Evolutionary conservation across 2,329 filamentous ascomycete species (phyloP), one percentile per base, ranked within the genome.

Genomic region (Chrysoporthe puriensis): DNA sequence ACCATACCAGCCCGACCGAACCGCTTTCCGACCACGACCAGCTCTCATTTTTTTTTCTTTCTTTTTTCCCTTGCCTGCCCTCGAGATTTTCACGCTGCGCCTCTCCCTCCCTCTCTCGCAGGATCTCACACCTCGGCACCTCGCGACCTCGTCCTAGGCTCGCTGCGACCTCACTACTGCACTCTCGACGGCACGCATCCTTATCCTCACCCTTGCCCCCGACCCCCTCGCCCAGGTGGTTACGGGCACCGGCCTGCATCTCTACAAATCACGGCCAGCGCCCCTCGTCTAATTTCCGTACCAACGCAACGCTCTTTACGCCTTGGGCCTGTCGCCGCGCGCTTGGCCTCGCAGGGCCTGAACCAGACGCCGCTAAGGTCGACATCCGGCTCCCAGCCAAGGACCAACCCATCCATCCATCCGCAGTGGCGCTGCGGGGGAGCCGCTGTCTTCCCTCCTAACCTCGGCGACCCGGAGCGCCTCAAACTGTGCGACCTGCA

Each of bases 251-350:
- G 18, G 16, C 59, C 43, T 61, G 59, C 59, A 61, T 42, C 43
- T 61, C 48, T 57, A 46, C 59, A 61, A 61, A 61, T 48, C 59
- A 46, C 43, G 59, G 42, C n/a, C 59, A 16, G 6, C 42, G 59
- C 59, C 59, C 59, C 59, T 61, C 21, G 59, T 46, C 42, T 61
- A 61, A 46, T 61, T 61, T 61, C 59, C 59, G 42, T 61, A 32
- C 42, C 59, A 26, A 61, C 59, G 26, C 59, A 61, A 61, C 21
- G 21, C 21, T 60, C 57, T 43, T 43, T 60, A 14, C 34, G 42
- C 11, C 57, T 43, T 26, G 57, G 36, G 42, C 57, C 36, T 60
- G 57, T 26, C 21, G 18, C 40, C 42, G 8, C 40, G 57, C 36
- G n/a, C 57, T 60, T 40, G 57, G 57, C 57, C 40, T 60, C 57